Evolutionary conservation across 345 rosid genomes (phyloP).

Genomic region (Aquilaria malaccensis): DNA sequence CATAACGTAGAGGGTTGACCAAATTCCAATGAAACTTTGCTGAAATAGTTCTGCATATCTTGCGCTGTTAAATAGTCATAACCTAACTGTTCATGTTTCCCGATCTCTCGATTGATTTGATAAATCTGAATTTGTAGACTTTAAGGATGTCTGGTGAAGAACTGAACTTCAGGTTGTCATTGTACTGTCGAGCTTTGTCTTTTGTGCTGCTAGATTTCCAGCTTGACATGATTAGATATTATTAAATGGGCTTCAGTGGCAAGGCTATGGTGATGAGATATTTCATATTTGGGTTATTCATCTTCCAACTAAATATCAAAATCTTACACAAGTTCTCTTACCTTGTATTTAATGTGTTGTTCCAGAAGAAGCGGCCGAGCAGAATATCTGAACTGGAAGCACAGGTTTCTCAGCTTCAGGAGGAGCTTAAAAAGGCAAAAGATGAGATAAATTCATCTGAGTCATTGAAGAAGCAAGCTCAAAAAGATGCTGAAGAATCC

Average conservation of each 20-base stretch:
- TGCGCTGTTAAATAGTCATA: no score
- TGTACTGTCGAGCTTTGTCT: no score
- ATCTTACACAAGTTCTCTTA: background rate
- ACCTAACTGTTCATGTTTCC: background rate
- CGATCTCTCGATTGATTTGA: background rate
- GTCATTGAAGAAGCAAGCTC: conserved; percentile 64
- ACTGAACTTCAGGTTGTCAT: no score
- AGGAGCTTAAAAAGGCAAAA: conserved; percentile 78
- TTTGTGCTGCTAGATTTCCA: no score
- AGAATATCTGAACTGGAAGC: conserved; percentile 74
- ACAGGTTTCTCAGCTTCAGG: conserved; percentile 65
- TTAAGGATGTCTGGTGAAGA: no score
- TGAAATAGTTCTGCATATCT: no score
- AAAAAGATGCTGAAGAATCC: conserved; percentile 71
- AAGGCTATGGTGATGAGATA: no score
- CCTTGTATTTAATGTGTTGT: conserved; percentile 15
- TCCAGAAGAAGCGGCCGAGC: conserved; percentile 86
- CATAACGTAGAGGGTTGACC: no score
- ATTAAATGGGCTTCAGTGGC: background rate
- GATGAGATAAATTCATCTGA: conserved; percentile 62
- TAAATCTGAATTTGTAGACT: background rate
- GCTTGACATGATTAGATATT: no score
- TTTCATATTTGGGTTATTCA: no score
- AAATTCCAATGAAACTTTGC: no score
- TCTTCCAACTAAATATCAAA: no score